Conservation (phyloP, 495 filamentous ascomycete species). For the Paragyromitra xinjiangensis region DNA sequence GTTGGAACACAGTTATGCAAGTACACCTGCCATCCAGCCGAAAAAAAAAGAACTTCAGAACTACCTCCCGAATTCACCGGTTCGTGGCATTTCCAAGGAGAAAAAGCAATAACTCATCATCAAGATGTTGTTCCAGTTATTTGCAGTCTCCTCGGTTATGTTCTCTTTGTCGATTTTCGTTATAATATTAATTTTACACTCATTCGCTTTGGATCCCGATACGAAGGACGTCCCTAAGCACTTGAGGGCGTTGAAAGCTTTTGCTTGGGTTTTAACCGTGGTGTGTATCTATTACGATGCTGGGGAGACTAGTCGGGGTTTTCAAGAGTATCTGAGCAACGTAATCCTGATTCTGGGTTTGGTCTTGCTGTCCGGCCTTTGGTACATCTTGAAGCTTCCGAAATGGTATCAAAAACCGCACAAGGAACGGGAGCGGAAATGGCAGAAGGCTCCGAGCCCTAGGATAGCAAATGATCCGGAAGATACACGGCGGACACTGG, state of each 20-base stretch:
- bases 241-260: constrained; percentile 2
- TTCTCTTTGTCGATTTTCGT: neutral
- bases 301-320: neutral
- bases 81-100: neutral
- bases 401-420: neutral
- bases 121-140: constrained; percentile 10
- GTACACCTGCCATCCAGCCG: neutral
- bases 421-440: neutral
- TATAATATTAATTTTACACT: constrained; percentile 15
- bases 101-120: neutral
- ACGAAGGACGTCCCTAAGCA: constrained; percentile 9
- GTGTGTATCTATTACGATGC: constrained; percentile 22
- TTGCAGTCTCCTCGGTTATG: neutral
- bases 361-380: constrained; percentile 3
- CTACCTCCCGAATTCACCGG: neutral
- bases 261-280: constrained; percentile 6
- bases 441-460: neutral
- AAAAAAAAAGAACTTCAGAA: neutral
- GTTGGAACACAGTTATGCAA: neutral
- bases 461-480: neutral
- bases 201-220: constrained; percentile 15
- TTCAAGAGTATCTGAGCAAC: neutral
- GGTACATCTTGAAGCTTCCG: constrained; percentile 19
- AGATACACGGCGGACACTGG: neutral
- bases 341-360: neutral